Conservation (phyloP, 371 early-diverging fungal genomes). For the Zychaea mexicana region DNA sequence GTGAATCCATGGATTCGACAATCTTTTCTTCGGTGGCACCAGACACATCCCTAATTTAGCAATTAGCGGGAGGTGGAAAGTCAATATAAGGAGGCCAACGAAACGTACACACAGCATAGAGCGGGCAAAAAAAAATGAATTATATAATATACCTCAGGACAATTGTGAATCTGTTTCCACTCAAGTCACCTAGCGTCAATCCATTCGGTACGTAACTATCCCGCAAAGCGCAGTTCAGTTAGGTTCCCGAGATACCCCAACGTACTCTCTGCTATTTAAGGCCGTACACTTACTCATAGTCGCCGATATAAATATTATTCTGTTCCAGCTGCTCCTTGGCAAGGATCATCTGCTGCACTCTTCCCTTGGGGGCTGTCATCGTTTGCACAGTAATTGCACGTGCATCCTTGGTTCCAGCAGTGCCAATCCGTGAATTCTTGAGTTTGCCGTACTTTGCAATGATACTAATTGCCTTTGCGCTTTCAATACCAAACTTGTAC, state of each 20-base stretch:
- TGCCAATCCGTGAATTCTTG: slow-evolving; percentile 61
- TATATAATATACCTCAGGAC: slow-evolving; percentile 54
- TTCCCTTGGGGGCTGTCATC: slow-evolving; percentile 73
- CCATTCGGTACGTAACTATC: slow-evolving; percentile 36
- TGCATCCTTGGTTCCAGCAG: slow-evolving; percentile 99
- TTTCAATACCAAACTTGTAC: slow-evolving; percentile 90
- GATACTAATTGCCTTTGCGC: slow-evolving; percentile 77
- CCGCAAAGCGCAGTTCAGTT: background rate
- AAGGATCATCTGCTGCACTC: slow-evolving; percentile 58
- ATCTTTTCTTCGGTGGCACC: slow-evolving; percentile 49
- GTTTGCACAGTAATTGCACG: slow-evolving; percentile 94
- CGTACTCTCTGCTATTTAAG: background rate
- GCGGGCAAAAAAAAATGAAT: too few relatives aligned
- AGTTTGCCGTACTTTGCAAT: slow-evolving; percentile 56
- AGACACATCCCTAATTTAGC: slow-evolving; percentile 31
- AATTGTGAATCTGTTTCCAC: slow-evolving; percentile 91
- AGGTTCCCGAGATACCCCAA: background rate
- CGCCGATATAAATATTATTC: slow-evolving; percentile 71
- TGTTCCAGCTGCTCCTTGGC: slow-evolving; percentile 54
- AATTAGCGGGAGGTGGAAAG: background rate
- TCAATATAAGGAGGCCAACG: background rate
- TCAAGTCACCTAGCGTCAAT: slow-evolving; percentile 81
- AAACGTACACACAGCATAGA: slow-evolving; percentile 15
- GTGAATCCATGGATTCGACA: slow-evolving; percentile 58
- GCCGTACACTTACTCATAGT: slow-evolving; percentile 75